A percentile compares a stretch with the other conserved stretches of the same genome.
Conservation (phyloP, 1,139 yeast genomes). For the Suhomyces terraborum region DNA sequence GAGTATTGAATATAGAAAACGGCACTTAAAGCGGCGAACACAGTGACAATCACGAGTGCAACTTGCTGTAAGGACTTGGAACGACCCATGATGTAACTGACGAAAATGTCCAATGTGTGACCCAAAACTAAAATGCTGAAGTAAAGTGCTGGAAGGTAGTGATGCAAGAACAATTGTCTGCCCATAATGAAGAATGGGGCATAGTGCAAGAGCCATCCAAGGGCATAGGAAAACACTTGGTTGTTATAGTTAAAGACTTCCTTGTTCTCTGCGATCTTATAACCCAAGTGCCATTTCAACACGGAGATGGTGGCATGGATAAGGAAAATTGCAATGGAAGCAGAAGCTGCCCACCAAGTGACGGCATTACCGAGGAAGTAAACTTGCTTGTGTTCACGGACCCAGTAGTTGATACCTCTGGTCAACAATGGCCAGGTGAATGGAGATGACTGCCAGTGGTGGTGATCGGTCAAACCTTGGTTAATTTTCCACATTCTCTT, state of each 20-base stretch:
- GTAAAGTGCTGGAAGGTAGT: constrained; percentile 87
- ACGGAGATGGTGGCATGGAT: constrained; percentile 56
- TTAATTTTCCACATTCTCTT: constrained; percentile 90
- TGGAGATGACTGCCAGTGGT: constrained; percentile 87
- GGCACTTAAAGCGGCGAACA: constrained; percentile 52
- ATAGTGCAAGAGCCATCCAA: constrained; percentile 86
- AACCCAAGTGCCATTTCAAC: constrained; percentile 77
- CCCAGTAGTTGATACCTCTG: constrained; percentile 97
- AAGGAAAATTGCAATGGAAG: constrained; percentile 54
- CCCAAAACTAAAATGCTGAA: constrained; percentile 85
- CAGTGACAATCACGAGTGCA: constrained; percentile 41
- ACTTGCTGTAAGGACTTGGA: constrained; percentile 36
- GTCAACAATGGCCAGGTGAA: constrained; percentile 83
- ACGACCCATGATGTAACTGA: constrained; percentile 47
- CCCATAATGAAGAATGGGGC: constrained; percentile 91
- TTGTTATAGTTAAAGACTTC: constrained; percentile 70
- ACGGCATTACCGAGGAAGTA: constrained; percentile 90
- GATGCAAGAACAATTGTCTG: constrained; percentile 91
- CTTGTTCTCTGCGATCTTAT: constrained; percentile 47
- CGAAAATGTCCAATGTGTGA: constrained; percentile 73
- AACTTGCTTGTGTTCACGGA: constrained; percentile 69
- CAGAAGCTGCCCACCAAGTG: constrained; percentile 85
- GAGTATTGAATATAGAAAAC: constrained; percentile 65
- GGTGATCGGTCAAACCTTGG: constrained; percentile 80
- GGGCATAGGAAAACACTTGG: constrained; percentile 64